Conservation (phyloP, 2,329 filamentous ascomycete species). For the Xylariaceae sp. region DNA sequence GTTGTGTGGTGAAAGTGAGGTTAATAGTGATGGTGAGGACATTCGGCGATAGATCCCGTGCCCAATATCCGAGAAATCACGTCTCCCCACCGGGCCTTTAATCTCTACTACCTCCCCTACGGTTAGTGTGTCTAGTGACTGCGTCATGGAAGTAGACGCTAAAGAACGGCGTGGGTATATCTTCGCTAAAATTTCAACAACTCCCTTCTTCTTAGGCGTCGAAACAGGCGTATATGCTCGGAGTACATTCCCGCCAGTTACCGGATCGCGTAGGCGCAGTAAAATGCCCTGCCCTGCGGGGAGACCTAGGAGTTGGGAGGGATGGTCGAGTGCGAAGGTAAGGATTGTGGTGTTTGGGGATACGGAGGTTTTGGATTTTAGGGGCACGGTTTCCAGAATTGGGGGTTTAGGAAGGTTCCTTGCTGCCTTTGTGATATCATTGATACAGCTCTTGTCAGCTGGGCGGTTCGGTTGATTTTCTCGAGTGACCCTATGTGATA, state of each 20-base stretch:
- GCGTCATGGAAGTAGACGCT: slow-evolving; percentile 75
- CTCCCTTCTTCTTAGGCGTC: slow-evolving; percentile 54
- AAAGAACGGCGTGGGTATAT: too few relatives aligned
- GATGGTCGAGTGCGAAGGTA: slow-evolving; percentile 71
- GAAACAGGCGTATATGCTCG: slow-evolving; percentile 85
- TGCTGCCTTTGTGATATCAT: slow-evolving; percentile 33
- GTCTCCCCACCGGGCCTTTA: slow-evolving; percentile 84
- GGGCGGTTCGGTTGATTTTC: slow-evolving; percentile 49
- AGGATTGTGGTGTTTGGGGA: slow-evolving; percentile 80
- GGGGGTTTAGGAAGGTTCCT: slow-evolving; percentile 65
- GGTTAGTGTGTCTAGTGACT: slow-evolving; percentile 68
- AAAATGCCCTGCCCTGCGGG: slow-evolving; percentile 85
- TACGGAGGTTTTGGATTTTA: slow-evolving; percentile 64
- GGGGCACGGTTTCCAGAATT: slow-evolving; percentile 66
- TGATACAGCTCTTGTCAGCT: slow-evolving; percentile 51
- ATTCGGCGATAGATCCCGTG: slow-evolving; percentile 63
- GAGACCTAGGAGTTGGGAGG: slow-evolving; percentile 66
- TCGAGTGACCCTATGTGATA: slow-evolving; percentile 83
- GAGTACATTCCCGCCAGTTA: slow-evolving; percentile 68
- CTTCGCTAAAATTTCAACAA: slow-evolving; percentile 75
- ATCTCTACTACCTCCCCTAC: slow-evolving; percentile 73
- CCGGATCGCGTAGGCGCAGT: slow-evolving; percentile 72
- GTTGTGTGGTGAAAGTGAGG: slow-evolving; percentile 51
- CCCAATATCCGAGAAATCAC: slow-evolving; percentile 76
- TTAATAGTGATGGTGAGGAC: too few relatives aligned